Conservation (phyloP, 495 filamentous ascomycete species). For the Neurospora tetrasperma region DNA sequence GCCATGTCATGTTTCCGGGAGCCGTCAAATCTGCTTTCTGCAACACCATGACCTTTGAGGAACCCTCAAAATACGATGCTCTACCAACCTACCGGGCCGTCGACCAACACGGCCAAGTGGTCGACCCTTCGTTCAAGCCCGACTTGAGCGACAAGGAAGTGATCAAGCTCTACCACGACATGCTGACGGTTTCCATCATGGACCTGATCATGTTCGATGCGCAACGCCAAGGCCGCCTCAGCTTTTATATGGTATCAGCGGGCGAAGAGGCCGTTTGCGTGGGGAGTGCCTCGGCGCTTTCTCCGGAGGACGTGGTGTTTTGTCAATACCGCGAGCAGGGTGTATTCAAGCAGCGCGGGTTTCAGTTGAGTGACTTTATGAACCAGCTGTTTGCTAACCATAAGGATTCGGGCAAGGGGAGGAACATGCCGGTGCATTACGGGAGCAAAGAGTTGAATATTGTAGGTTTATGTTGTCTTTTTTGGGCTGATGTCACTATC, state of each 20-base stretch:
- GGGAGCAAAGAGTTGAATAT: conserved; percentile 74
- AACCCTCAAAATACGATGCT: conserved; percentile 54
- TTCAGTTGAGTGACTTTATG: conserved; percentile 83
- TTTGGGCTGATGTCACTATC: no score
- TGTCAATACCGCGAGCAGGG: conserved; percentile 93
- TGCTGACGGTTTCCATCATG: conserved; percentile 78
- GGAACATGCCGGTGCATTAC: conserved; percentile 98
- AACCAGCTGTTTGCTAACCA: conserved; percentile 85
- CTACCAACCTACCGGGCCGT: conserved; percentile 83
- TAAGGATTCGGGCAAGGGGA: conserved; percentile 69
- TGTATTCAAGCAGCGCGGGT: conserved; percentile 82
- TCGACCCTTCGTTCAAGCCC: conserved; percentile 55
- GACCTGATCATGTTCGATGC: conserved; percentile 91
- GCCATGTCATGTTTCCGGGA: conserved; percentile 81
- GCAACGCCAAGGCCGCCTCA: conserved; percentile 67
- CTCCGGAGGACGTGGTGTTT: conserved; percentile 80
- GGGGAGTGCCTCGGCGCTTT: conserved; percentile 71
- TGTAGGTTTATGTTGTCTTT: conserved; percentile 27
- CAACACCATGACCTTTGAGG: conserved; percentile 60
- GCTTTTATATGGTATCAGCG: conserved; percentile 96
- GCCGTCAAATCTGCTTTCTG: conserved; percentile 91
- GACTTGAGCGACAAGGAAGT: conserved; percentile 62
- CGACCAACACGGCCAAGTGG: conserved; percentile 68
- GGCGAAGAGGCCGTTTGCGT: conserved; percentile 94
- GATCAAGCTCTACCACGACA: conserved; percentile 50